Conservation (phyloP, 1,284 basidiomycete genomes). For the Trichosporon ovoides region DNA sequence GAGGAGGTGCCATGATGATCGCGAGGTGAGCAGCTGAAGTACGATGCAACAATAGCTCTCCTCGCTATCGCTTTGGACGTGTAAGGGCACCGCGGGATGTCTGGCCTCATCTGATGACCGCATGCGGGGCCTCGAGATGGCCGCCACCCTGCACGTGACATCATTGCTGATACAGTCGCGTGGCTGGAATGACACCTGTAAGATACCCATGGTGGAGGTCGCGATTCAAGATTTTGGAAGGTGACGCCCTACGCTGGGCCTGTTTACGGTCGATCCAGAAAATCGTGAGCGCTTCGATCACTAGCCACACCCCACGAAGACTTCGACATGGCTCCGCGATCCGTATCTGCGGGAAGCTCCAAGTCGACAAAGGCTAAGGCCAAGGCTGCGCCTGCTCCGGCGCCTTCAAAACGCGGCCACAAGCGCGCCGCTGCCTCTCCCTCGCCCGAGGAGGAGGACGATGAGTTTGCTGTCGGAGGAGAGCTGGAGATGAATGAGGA, state of each 20-base stretch:
- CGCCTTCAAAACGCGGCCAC: conserved; percentile 13
- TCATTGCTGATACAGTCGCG: neutral
- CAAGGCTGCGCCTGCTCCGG: neutral
- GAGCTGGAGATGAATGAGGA: conserved; percentile 29
- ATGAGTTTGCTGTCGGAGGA: conserved; percentile 30
- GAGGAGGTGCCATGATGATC: conserved; percentile 29
- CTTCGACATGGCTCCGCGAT: conserved; percentile 17
- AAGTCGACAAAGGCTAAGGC: conserved; percentile 8
- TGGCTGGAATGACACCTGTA: neutral
- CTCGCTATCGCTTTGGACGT: conserved; percentile 1
- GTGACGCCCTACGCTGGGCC: too few relatives aligned
- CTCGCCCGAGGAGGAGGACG: conserved; percentile 24
- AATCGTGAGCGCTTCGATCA: neutral
- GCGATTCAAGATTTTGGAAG: conserved; percentile 13
- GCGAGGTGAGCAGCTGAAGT: neutral
- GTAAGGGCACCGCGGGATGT: neutral
- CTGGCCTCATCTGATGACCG: too few relatives aligned
- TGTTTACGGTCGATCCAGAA: conserved; percentile 1
- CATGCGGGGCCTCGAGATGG: neutral
- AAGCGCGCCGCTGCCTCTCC: conserved; percentile 17
- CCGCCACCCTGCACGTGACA: neutral
- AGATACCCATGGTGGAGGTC: conserved; percentile 5
- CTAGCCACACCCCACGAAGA: neutral
- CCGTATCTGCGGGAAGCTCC: conserved; percentile 10
- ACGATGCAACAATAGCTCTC: neutral